Percentiles rank a stretch among this genome's conserved stretches.
Evolutionary conservation across 2,329 filamentous ascomycete species (phyloP).

Genomic region (Fusarium sp.): DNA sequence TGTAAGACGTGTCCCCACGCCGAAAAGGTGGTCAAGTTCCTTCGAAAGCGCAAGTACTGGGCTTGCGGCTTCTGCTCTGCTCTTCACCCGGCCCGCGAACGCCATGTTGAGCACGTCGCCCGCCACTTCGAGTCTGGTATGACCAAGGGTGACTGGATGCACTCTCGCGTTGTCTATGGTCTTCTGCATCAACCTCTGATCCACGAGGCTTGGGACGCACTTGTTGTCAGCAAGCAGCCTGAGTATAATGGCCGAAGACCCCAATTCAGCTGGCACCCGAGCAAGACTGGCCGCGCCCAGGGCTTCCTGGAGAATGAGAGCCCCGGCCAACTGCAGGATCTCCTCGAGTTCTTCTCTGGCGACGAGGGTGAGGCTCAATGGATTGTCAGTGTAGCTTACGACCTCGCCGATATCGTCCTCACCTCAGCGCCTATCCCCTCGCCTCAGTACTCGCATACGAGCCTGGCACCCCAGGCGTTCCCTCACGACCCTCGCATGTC

Average conservation of each 20-base stretch:
- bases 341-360: slow-evolving; percentile 72
- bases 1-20: slow-evolving; percentile 74
- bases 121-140: slow-evolving; percentile 73
- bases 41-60: slow-evolving; percentile 73
- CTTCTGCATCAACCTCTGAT: slow-evolving; percentile 73
- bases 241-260: slow-evolving; percentile 66
- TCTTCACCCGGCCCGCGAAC: slow-evolving; percentile 71
- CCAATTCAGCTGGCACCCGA: slow-evolving; percentile 70
- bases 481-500: slow-evolving; percentile 45
- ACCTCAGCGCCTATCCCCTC: slow-evolving; percentile 47
- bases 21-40: slow-evolving; percentile 70
- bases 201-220: slow-evolving; percentile 68
- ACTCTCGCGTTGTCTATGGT: slow-evolving; percentile 74
- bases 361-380: slow-evolving; percentile 66
- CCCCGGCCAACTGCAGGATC: slow-evolving; percentile 70
- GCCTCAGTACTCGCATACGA: slow-evolving; percentile 45
- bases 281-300: slow-evolving; percentile 65
- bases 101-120: slow-evolving; percentile 75
- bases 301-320: slow-evolving; percentile 71
- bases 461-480: slow-evolving; percentile 40
- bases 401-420: slow-evolving; percentile 61
- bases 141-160: slow-evolving; percentile 74
- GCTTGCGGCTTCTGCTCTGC: slow-evolving; percentile 76
- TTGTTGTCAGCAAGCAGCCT: slow-evolving; percentile 64
- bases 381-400: slow-evolving; percentile 68